Evolutionary conservation across 78 protist genomes (phyloP), one percentile per base, ranked within the genome.

Genomic region (Polysphondylium violaceum): DNA sequence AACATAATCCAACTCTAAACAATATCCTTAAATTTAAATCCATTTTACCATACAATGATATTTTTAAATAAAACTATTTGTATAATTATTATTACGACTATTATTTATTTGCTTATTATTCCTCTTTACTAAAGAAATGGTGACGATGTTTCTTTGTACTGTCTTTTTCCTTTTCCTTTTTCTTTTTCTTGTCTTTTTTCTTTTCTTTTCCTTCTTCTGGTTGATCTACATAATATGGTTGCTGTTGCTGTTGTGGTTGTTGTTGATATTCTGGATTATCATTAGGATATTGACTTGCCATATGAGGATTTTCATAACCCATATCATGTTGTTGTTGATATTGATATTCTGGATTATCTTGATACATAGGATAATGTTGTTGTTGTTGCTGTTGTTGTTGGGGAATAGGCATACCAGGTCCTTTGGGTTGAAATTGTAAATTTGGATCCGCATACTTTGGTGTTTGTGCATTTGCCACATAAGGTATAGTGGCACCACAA

Each of bases 401-500:
- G 11, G 33, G n/a, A n/a, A n/a, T n/a, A n/a, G n/a, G n/a, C n/a
- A n/a, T 14, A 25, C 33, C 29, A 5, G 29, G 38, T 23, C 14
- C 61, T 31, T 41, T 27, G 2, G 81, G 51, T 74, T 35, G 69
- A 38, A 74, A 74, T 7, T 74, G 1, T 2, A 74, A 55, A 11
- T 74, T 11, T 0, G 60, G 76, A 43, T 38, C 25, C 14, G 27
- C 36, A 68, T 27, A 51, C 17, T 17, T 23, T 7, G 81, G 68
- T n/a, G 27, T 51, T 8, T 33, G 31, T 31, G 11, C 23, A 36
- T 74, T 25, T 65, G 23, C 68, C n/a, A 55, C 64, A 43, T 75
- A 75, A 2, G 86, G 86, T 17, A 56, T 33, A 25, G 72, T 60
- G 17, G 60, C 43, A 23, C 86, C 86, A 75, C 86, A 75, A 1